Evolutionary conservation across 371 early-diverging fungal species (phyloP).

Genomic region (Mortierella sp.): DNA sequence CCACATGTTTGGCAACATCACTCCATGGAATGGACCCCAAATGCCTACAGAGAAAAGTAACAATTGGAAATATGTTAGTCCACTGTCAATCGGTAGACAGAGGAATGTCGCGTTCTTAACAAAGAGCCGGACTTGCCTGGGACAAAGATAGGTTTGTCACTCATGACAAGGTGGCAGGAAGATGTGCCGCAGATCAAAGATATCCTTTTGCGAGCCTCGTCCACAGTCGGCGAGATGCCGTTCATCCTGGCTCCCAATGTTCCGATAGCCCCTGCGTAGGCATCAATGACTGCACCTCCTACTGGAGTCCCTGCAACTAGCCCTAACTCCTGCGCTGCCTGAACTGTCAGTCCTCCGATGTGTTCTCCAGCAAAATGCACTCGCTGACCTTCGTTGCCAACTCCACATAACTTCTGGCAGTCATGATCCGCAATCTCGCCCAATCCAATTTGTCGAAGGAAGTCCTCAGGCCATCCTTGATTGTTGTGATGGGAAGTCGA

Average conservation of each 20-base stretch:
- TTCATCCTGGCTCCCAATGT: constrained; percentile 65
- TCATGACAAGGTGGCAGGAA: constrained; percentile 80
- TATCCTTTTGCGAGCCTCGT: constrained; percentile 67
- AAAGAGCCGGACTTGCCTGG: constrained; percentile 58
- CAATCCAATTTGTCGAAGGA: constrained; percentile 71
- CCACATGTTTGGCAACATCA: constrained; percentile 73
- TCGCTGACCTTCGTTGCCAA: constrained; percentile 48
- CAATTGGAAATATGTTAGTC: neutral
- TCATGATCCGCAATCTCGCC: constrained; percentile 65
- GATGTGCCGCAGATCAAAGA: constrained; percentile 83
- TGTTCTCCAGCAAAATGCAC: constrained; percentile 71
- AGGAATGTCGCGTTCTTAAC: neutral
- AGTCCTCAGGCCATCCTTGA: constrained; percentile 75
- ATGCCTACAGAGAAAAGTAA: constrained; percentile 29
- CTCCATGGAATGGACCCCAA: constrained; percentile 77
- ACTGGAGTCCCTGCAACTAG: constrained; percentile 69
- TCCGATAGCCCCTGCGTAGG: constrained; percentile 80
- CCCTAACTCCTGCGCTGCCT: constrained; percentile 72
- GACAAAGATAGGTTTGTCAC: constrained; percentile 70
- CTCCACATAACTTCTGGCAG: constrained; percentile 67
- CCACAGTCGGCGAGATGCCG: constrained; percentile 40
- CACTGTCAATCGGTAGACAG: neutral
- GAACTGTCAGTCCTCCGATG: constrained; percentile 67
- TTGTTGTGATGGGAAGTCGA: constrained; percentile 4
- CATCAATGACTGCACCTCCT: constrained; percentile 82